These are phyloP conservation scores for Ophiostoma ulmi DNA, from an alignment of 2,329 filamentous ascomycete genomes.

Conservation along the genomic window DNA sequence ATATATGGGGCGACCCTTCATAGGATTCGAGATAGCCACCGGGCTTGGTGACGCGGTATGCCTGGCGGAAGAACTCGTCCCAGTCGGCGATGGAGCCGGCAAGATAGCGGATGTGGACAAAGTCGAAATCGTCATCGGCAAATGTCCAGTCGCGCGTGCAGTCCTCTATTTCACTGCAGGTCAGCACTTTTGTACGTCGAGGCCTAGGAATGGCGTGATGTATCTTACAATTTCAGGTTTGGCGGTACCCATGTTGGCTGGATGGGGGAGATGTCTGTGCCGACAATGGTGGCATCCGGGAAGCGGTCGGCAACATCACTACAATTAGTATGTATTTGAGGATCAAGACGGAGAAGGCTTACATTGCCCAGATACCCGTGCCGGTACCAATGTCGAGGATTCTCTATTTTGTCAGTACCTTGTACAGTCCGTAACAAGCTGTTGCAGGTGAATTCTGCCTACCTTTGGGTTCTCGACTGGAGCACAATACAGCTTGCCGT, in stretches of 20 bases:
- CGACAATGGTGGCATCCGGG: constrained; percentile 43
- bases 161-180: constrained; percentile 51
- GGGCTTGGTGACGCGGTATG: constrained; percentile 47
- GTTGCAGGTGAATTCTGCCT: neutral
- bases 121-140: constrained; percentile 46
- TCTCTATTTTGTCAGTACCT: constrained; percentile 24
- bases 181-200: neutral
- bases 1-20: constrained; percentile 26
- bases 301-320: constrained; percentile 46
- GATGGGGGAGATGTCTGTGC: constrained; percentile 54
- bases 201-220: neutral
- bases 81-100: constrained; percentile 51
- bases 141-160: constrained; percentile 49
- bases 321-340: neutral
- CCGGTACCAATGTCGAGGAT: constrained; percentile 39
- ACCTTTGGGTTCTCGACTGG: neutral
- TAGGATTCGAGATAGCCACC: constrained; percentile 40
- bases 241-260: constrained; percentile 52
- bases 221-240: constrained; percentile 43
- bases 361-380: constrained; percentile 18
- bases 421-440: too few relatives aligned
- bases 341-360: neutral
- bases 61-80: constrained; percentile 44
- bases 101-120: constrained; percentile 52
- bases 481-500: neutral